phyloP scores from a whole-genome alignment of 2,329 filamentous ascomycete species.

The Rhexocercosporidium sp. region DNA sequence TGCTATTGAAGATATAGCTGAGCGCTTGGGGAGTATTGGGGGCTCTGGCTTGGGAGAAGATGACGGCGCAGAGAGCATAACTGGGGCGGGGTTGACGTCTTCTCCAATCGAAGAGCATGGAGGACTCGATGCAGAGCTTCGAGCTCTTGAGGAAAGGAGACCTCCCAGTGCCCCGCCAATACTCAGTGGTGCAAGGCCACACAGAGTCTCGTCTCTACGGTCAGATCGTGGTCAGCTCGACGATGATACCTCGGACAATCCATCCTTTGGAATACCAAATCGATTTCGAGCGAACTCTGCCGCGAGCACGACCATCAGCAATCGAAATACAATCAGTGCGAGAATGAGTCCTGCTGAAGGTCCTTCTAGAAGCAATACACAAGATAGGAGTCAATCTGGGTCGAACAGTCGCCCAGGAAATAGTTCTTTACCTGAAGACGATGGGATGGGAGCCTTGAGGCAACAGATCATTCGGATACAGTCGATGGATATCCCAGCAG shows the following conservation, averaged over 20 bases:
- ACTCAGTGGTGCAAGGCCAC: slow-evolving; percentile 21
- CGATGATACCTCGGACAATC: slow-evolving; percentile 37
- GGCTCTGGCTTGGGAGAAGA: neutral
- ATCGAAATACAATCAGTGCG: slow-evolving; percentile 17
- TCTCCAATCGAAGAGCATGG: slow-evolving; percentile 36
- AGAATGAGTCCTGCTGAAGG: slow-evolving; percentile 36
- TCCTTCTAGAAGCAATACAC: slow-evolving; percentile 34
- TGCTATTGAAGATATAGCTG: slow-evolving; percentile 36
- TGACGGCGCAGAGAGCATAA: slow-evolving; percentile 17
- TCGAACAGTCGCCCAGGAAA: slow-evolving; percentile 31
- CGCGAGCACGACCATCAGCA: slow-evolving; percentile 25
- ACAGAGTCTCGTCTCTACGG: slow-evolving; percentile 27
- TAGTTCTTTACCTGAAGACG: slow-evolving; percentile 66
- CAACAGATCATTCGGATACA: slow-evolving; percentile 73
- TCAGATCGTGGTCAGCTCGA: slow-evolving; percentile 31
- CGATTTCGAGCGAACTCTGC: slow-evolving; percentile 35
- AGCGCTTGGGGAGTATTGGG: slow-evolving; percentile 27
- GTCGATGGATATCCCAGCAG: slow-evolving; percentile 58
- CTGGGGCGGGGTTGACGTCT: slow-evolving; percentile 29
- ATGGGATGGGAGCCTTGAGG: slow-evolving; percentile 75
- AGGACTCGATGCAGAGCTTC: slow-evolving; percentile 34
- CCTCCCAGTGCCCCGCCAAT: slow-evolving; percentile 17
- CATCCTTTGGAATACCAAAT: slow-evolving; percentile 33
- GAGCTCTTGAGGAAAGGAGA: slow-evolving; percentile 23
- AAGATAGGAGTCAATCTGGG: slow-evolving; percentile 23